Evolutionary conservation across 2,329 filamentous ascomycete species (phyloP).

Genomic region (Pseudogymnoascus sp.): DNA sequence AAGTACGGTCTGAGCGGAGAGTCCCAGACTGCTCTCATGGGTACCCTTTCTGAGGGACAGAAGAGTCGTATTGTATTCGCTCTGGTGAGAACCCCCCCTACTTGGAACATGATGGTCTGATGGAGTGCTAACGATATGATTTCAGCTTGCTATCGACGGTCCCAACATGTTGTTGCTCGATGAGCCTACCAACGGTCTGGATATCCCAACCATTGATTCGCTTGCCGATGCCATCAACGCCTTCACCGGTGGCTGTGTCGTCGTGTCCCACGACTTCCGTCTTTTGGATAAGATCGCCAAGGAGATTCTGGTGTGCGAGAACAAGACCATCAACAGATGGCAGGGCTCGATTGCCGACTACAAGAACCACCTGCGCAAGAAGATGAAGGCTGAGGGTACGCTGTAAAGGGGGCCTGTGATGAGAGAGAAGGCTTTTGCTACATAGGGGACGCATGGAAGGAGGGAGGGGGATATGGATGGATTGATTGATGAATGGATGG

Average conservation of each 20-base stretch:
- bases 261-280: constrained; percentile 98
- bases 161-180: constrained; percentile 98
- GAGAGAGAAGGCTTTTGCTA: neutral
- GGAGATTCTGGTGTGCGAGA: constrained; percentile 98
- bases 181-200: constrained; percentile 98
- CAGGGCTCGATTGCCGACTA: constrained; percentile 84
- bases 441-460: neutral
- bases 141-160: constrained; percentile 64
- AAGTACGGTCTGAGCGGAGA: constrained; percentile 90
- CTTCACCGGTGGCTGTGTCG: constrained; percentile 91
- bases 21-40: constrained; percentile 93
- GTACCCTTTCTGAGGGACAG: constrained; percentile 94
- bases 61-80: constrained; percentile 98
- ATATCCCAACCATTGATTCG: constrained; percentile 97
- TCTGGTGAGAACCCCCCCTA: constrained; percentile 44
- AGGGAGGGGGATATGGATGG: neutral
- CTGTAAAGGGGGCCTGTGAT: neutral
- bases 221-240: constrained; percentile 96
- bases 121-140: neutral
- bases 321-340: constrained; percentile 89
- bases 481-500: neutral
- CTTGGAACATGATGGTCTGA: neutral
- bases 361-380: constrained; percentile 98
- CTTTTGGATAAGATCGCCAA: constrained; percentile 99
- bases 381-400: constrained; percentile 57